Evolutionary conservation across 2,329 filamentous ascomycete species (phyloP).

Genomic region (Plenodomus lindquistii): DNA sequence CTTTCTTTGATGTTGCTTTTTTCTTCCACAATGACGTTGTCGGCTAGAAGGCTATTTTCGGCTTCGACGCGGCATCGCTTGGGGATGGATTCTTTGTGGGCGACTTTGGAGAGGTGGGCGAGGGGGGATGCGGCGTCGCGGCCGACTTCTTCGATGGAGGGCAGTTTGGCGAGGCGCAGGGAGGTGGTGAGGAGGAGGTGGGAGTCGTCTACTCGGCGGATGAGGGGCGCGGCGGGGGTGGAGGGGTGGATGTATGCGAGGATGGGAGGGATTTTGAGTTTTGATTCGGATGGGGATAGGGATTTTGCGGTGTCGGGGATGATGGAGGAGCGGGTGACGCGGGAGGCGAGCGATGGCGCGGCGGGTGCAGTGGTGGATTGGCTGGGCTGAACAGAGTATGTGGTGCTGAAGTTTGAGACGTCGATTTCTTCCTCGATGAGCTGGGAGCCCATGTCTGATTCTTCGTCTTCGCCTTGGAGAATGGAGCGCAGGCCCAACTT

Average conservation of each 20-base stretch:
- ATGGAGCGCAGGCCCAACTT: slow-evolving; percentile 76
- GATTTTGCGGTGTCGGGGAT: slow-evolving; percentile 33
- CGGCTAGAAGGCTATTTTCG: slow-evolving; percentile 79
- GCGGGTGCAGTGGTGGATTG: slow-evolving; percentile 14
- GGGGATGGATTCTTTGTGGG: slow-evolving; percentile 81
- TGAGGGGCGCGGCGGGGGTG: slow-evolving; percentile 62
- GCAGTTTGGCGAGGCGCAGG: slow-evolving; percentile 82
- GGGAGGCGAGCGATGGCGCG: slow-evolving; percentile 35
- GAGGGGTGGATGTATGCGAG: slow-evolving; percentile 80
- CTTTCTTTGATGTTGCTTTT: slow-evolving; percentile 91
- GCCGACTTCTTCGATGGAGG: slow-evolving; percentile 67
- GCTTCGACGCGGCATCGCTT: slow-evolving; percentile 79
- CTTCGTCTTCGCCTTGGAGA: slow-evolving; percentile 55
- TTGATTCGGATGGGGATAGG: slow-evolving; percentile 28
- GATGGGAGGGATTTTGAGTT: slow-evolving; percentile 68
- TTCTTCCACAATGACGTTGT: slow-evolving; percentile 87
- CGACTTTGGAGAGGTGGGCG: slow-evolving; percentile 77
- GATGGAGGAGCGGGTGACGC: slow-evolving; percentile 37
- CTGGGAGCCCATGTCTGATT: slow-evolving; percentile 39
- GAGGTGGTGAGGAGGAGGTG: slow-evolving; percentile 80
- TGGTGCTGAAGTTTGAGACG: slow-evolving; percentile 58
- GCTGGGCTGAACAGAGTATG: slow-evolving; percentile 39
- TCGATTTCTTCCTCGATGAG: slow-evolving; percentile 59
- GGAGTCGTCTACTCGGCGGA: slow-evolving; percentile 86
- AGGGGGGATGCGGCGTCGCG: slow-evolving; percentile 64